Base-by-base conservation (phyloP, 805 yeast species). In the Nakazawaea wyomingensis region DNA sequence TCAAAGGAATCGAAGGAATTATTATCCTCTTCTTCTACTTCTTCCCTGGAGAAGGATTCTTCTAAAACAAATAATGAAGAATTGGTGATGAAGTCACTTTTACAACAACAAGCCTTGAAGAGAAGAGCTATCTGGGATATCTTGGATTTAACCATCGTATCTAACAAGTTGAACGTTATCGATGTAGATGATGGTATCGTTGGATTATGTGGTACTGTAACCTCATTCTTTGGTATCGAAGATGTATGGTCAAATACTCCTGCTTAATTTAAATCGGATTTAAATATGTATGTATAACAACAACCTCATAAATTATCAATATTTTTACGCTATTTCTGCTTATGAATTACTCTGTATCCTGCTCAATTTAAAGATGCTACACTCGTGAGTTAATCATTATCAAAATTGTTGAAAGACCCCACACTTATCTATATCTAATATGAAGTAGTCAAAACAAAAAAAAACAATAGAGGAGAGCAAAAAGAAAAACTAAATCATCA, bases 181-280 rank as follows among this genome's bases (percentile, higher is more conserved):
- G 69, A 70, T 52, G 67, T 78, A 54, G 77, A 80, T 58, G 96
- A 90, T 53, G 93, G 95, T 39, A 71, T 80, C 33, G 76, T 88
- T 39, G 96, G 95, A 29, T 65, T 81, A 45, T 88, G 93, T 30
- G 98, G 98, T 58, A 73, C 84, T 20, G 65, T 85, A 46, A 88
- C 97, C 26, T 83, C 96, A 31, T 47, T 80, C 38, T 68, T 88
- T 62, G 96, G 96, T 34, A 68, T 88, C 41, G 76, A 74, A 57
- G 89, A 84, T 54, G 57, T 80, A 51, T 82, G 95, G 95, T 65
- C 59, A 29, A 60, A 72, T 36, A 71, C 76, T 4, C 59, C 35
- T 18, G 35, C 35, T 32, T 32, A 32, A 14, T 30, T 14, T 30
- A 24, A 59, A n/a, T n/a, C n/a, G n/a, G n/a, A n/a, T n/a, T n/a